Conservation (phyloP, 805 yeast species). For the Candida parachauliodes region DNA sequence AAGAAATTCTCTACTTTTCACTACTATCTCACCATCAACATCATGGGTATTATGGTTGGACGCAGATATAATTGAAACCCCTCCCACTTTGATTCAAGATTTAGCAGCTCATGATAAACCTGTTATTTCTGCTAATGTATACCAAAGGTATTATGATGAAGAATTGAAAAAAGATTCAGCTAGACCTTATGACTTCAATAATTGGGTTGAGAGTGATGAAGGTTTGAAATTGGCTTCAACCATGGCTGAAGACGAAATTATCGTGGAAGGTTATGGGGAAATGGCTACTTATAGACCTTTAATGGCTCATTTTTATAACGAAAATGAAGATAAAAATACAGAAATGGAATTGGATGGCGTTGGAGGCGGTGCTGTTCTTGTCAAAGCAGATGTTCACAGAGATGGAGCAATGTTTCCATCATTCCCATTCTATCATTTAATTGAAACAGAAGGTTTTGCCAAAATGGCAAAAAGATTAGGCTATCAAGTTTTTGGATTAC, state of each 20-base stretch:
- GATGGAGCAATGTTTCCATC: slow-evolving; percentile 99
- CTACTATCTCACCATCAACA: slow-evolving; percentile 83
- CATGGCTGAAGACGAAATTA: slow-evolving; percentile 83
- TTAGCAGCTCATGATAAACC: slow-evolving; percentile 82
- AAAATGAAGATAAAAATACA: slow-evolving; percentile 54
- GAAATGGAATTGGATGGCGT: slow-evolving; percentile 94
- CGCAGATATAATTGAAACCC: slow-evolving; percentile 90
- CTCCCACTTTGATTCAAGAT: slow-evolving; percentile 79
- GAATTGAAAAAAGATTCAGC: slow-evolving; percentile 52
- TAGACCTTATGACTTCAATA: slow-evolving; percentile 92
- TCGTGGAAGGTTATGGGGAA: slow-evolving; percentile 92
- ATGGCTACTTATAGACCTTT: slow-evolving; percentile 91
- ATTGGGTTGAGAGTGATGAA: slow-evolving; percentile 86
- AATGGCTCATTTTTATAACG: slow-evolving; percentile 85
- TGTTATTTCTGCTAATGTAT: slow-evolving; percentile 88
- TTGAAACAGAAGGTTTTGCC: slow-evolving; percentile 98
- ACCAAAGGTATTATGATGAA: slow-evolving; percentile 70
- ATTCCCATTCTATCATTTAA: slow-evolving; percentile 93
- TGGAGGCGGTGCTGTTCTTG: slow-evolving; percentile 95
- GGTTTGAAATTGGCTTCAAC: slow-evolving; percentile 71
- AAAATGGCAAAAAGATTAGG: slow-evolving; percentile 95
- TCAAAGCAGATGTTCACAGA: slow-evolving; percentile 95
- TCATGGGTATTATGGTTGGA: slow-evolving; percentile 98
- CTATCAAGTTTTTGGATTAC: slow-evolving; percentile 87
- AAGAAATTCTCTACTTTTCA: slow-evolving; percentile 84